Percentiles rank a stretch among this genome's conserved stretches.
These are phyloP conservation scores for Talaromyces nanjingensis DNA, from an alignment of 495 filamentous ascomycete species.

Conservation along the genomic window DNA sequence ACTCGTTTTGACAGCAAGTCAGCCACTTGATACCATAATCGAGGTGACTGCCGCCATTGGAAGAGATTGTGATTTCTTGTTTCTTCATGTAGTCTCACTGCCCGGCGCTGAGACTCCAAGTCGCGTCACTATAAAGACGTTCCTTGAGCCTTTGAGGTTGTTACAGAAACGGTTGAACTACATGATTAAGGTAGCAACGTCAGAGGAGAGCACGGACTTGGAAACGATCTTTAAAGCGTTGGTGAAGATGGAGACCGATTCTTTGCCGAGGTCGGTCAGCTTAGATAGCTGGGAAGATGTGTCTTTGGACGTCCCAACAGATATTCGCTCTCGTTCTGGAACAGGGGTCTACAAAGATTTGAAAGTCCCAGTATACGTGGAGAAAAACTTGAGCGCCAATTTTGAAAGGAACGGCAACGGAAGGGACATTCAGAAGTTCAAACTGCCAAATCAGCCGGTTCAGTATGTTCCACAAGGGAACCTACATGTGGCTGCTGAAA, in stretches of 20 bases:
- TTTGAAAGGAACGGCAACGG: constrained; percentile 27
- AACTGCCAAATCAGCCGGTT: constrained; percentile 75
- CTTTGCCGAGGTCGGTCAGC: constrained; percentile 57
- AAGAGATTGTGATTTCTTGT: constrained; percentile 88
- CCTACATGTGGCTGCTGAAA: constrained; percentile 61
- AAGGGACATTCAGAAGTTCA: constrained; percentile 66
- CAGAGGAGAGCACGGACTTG: constrained; percentile 52
- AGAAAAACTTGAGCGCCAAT: constrained; percentile 51
- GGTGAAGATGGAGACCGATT: constrained; percentile 61
- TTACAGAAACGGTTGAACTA: constrained; percentile 80
- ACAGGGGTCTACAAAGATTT: constrained; percentile 40
- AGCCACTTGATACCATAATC: constrained; percentile 64
- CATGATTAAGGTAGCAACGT: constrained; percentile 66
- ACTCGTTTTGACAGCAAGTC: constrained; percentile 73
- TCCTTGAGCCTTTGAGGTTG: constrained; percentile 78
- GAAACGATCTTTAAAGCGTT: constrained; percentile 60
- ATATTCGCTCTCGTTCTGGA: constrained; percentile 22
- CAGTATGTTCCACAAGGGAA: constrained; percentile 77
- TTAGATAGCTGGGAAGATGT: constrained; percentile 93
- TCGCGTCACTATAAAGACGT: constrained; percentile 80
- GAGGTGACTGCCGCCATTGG: constrained; percentile 89
- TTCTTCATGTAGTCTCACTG: constrained; percentile 66
- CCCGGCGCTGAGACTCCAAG: constrained; percentile 57
- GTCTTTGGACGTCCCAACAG: constrained; percentile 55
- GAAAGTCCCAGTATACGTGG: constrained; percentile 53